Evolutionary conservation across 2,329 filamentous ascomycete species (phyloP), one percentile per base, ranked within the genome.

Genomic region (Penicillium sp.): DNA sequence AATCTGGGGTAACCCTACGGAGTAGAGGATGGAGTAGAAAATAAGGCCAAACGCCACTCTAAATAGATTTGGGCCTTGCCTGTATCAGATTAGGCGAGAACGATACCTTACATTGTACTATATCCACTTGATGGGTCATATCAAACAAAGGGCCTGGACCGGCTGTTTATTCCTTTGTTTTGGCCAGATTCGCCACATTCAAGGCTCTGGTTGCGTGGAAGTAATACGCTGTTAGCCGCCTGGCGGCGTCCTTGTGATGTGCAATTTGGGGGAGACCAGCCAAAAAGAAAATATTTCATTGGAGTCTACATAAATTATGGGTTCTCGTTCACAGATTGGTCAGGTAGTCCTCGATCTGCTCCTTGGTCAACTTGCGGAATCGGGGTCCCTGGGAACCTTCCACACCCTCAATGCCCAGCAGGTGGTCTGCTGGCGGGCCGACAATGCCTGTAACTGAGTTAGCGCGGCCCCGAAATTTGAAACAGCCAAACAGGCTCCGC

Each of bases 291-390:
- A 57, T 22, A 22, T 57, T 56, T 59, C 60, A 61, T 61, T 63
- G 44, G 47, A 58, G 59, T 55, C 54, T 58, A 48, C 58, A 45
- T 55, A 18, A 39, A 49, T 45, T 58, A 41, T 42, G 47, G 59
- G 44, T 42, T 36, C 36, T 38, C 63, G 57, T 66, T 86, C 83
- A 97, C 84, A 99, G 86, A 84, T 96, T 97, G 75, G 94, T 97
- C 76, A 99, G 81, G 80, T 99, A 99, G 77, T 99, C 94, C 81
- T 99, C 94, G 71, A 99, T 97, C 80, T 99, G 94, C 79, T 96
- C 91, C 70, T 96, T 92, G 68, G 85, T 96, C 76, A 99, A 80
- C 83, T 96, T 76, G 58, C 75, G 70, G 63, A 79, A 74, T 40
- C 75, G 67, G 21, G 76, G 76, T n/a, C 76, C 76, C 54, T 67